These are phyloP conservation scores for Rubroboletus pulcherrimus DNA, from an alignment of 768 basidiomycete genomes.

Conservation along the genomic window DNA sequence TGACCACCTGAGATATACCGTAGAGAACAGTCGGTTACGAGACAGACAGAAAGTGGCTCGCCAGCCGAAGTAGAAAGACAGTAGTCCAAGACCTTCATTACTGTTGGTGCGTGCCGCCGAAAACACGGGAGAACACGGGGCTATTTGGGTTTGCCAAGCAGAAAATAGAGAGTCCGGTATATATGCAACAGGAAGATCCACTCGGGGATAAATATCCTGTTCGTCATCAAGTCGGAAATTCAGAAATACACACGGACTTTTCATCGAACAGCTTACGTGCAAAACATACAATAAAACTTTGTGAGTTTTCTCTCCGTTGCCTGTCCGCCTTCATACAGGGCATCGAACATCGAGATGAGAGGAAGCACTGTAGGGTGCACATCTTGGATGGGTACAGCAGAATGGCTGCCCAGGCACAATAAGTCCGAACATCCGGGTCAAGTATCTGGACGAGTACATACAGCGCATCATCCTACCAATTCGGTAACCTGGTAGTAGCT, in stretches of 20 bases:
- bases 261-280: constrained; percentile 23
- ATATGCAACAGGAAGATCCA: constrained; percentile 56
- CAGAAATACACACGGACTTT: constrained; percentile 7
- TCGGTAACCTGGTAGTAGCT: constrained; percentile 43
- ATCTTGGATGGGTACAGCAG: constrained; percentile 44
- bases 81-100: constrained; percentile 64
- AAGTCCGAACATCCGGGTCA: background rate
- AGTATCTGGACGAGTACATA: constrained; percentile 17
- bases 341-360: constrained; percentile 27
- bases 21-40: background rate
- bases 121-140: constrained; percentile 40
- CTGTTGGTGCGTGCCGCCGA: constrained; percentile 63
- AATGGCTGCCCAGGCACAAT: constrained; percentile 5
- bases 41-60: constrained; percentile 14
- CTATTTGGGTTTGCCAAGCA: constrained; percentile 49
- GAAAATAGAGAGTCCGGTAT: constrained; percentile 61
- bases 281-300: constrained; percentile 22
- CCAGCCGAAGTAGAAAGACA: constrained; percentile 61
- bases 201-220: constrained; percentile 32
- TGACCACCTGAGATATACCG: constrained; percentile 33
- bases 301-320: constrained; percentile 39
- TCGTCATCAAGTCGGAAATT: constrained; percentile 10
- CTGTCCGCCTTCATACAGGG: constrained; percentile 39
- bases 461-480: constrained; percentile 52
- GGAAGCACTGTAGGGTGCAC: constrained; percentile 34